Conservation (phyloP, 164 flowering plant species). For the Hamamelis virginiana region DNA sequence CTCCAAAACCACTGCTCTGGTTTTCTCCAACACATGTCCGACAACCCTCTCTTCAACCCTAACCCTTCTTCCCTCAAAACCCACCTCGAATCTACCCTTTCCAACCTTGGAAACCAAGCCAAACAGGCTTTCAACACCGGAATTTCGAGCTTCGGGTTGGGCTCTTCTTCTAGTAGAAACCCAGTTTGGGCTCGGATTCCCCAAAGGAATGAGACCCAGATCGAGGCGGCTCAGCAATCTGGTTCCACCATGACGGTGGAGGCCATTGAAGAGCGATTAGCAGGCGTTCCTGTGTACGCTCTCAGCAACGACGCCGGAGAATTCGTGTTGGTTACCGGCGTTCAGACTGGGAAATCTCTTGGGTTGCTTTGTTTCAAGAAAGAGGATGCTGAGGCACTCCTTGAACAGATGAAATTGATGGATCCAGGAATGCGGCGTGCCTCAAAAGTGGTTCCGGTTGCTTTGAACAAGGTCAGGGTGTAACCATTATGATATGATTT, state of each 20-base stretch:
- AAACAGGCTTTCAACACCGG: constrained; percentile 22
- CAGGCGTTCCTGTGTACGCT: constrained; percentile 80
- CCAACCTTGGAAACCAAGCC: constrained; percentile 28
- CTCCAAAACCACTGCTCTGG: constrained; percentile 38
- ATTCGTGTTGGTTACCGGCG: constrained; percentile 77
- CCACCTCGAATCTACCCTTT: constrained; percentile 29
- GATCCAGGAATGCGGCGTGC: constrained; percentile 61
- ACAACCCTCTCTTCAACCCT: constrained; percentile 23
- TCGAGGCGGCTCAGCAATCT: constrained; percentile 1
- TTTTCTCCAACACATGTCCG: constrained; percentile 35
- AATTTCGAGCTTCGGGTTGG: constrained; percentile 14
- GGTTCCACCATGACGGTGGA: constrained; percentile 33
- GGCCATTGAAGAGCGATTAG: constrained; percentile 72
- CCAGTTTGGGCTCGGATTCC: constrained; percentile 45
- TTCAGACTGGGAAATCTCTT: constrained; percentile 42
- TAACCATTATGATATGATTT: not conserved
- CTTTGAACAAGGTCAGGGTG: constrained; percentile 66
- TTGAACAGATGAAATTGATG: constrained; percentile 62
- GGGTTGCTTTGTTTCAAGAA: constrained; percentile 73
- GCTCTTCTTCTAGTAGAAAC: not conserved
- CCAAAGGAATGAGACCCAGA: constrained; percentile 2
- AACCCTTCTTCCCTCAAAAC: constrained; percentile 23
- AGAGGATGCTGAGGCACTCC: constrained; percentile 79
- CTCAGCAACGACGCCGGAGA: constrained; percentile 69
- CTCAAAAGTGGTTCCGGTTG: constrained; percentile 76